Evolutionary conservation across 148 eudicot species (phyloP).

Genomic region (Dysphania ambrosioides): DNA sequence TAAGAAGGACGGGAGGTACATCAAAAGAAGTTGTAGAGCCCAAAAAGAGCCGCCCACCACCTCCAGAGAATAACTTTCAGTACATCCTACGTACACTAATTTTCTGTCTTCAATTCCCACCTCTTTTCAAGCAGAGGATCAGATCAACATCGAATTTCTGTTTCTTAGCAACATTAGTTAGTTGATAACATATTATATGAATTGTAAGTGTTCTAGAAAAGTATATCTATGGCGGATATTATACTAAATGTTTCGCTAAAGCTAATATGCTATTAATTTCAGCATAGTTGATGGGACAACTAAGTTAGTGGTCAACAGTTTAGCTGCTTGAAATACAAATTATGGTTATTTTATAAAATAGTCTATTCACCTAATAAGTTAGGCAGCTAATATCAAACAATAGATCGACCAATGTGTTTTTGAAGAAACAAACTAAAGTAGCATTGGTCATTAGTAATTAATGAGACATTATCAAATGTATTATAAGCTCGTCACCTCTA

Average conservation of each 20-base stretch:
- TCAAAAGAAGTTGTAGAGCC: background rate
- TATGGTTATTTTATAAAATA: background rate
- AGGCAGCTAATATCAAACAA: background rate
- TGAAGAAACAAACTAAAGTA: no score
- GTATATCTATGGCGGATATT: slow-evolving; percentile 1
- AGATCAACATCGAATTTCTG: background rate
- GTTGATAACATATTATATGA: background rate
- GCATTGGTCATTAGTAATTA: no score
- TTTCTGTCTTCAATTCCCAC: background rate
- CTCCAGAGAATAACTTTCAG: background rate
- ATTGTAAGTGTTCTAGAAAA: background rate
- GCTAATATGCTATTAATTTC: background rate
- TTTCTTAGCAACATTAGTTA: background rate
- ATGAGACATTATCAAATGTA: no score
- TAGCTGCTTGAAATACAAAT: background rate
- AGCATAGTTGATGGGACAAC: slow-evolving; percentile 7
- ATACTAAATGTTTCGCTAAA: slow-evolving; percentile 5
- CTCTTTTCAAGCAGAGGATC: slow-evolving; percentile 3
- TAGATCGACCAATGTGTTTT: no score
- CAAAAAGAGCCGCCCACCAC: slow-evolving; percentile 2
- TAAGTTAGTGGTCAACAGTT: background rate
- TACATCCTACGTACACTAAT: background rate
- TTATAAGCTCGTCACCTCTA: no score
- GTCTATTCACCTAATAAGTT: background rate
- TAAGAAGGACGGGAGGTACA: background rate